Percentiles rank a stretch among this genome's conserved stretches.
Evolutionary conservation across 495 filamentous ascomycete genomes (phyloP).

Genomic region (Amphirosellinia nigrospora): DNA sequence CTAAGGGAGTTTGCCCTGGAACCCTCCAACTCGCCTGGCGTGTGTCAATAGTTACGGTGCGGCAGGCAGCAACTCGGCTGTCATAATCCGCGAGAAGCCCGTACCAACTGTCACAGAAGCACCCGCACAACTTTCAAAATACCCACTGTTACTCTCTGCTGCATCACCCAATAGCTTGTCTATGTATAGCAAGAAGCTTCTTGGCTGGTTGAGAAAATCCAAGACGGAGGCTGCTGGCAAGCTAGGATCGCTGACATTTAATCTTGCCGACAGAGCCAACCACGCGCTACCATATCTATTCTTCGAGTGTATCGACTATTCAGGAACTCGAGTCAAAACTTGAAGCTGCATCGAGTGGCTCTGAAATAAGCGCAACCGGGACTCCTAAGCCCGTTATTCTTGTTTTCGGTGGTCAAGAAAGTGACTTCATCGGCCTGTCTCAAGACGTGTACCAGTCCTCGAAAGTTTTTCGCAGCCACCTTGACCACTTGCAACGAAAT

Average conservation of each 20-base stretch:
- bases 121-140: slow-evolving; percentile 51
- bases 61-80: slow-evolving; percentile 39
- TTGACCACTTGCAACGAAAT: slow-evolving; percentile 49
- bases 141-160: slow-evolving; percentile 57
- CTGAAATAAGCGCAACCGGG: slow-evolving; percentile 1
- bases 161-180: slow-evolving; percentile 17
- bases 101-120: neutral
- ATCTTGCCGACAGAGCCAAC: slow-evolving; percentile 21
- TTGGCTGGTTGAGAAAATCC: neutral
- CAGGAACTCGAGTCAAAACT: slow-evolving; percentile 11
- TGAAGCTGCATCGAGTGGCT: slow-evolving; percentile 14
- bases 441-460: slow-evolving; percentile 38
- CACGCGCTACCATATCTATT: slow-evolving; percentile 1
- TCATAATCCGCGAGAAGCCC: slow-evolving; percentile 34
- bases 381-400: slow-evolving; percentile 44
- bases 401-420: slow-evolving; percentile 57
- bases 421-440: slow-evolving; percentile 43
- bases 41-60: slow-evolving; percentile 43
- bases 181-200: slow-evolving; percentile 22
- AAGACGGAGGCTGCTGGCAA: neutral
- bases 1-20: slow-evolving; percentile 39
- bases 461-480: slow-evolving; percentile 42
- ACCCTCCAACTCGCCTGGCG: slow-evolving; percentile 31
- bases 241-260: slow-evolving; percentile 14
- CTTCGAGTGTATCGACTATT: slow-evolving; percentile 2